These are phyloP conservation scores for Lasiosphaeria ovina DNA, from an alignment of 495 filamentous ascomycete species.

Conservation along the genomic window DNA sequence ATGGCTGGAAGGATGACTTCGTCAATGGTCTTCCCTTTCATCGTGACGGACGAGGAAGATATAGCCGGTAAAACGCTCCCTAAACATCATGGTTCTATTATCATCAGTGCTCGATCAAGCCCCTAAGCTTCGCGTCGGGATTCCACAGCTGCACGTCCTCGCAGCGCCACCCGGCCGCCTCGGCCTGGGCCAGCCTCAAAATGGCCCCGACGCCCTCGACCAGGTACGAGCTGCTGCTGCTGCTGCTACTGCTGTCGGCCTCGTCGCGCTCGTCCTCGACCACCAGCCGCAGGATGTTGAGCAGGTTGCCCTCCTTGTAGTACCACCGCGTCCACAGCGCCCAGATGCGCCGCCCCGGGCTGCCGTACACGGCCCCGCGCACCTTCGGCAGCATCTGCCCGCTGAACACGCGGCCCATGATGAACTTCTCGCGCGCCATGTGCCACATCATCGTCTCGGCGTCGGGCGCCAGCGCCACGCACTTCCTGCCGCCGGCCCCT, in stretches of 20 bases:
- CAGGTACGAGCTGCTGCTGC: slow-evolving; percentile 32
- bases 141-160: slow-evolving; percentile 54
- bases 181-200: slow-evolving; percentile 35
- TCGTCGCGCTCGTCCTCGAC: slow-evolving; percentile 52
- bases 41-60: too few species aligned
- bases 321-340: slow-evolving; percentile 80
- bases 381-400: slow-evolving; percentile 49
- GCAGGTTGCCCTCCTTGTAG: slow-evolving; percentile 58
- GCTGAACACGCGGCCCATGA: slow-evolving; percentile 51
- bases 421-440: slow-evolving; percentile 81
- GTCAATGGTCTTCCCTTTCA: too few species aligned
- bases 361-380: slow-evolving; percentile 64
- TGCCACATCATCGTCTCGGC: slow-evolving; percentile 78
- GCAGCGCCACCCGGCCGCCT: slow-evolving; percentile 44
- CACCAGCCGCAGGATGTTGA: slow-evolving; percentile 78
- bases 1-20: too few species aligned
- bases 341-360: slow-evolving; percentile 59
- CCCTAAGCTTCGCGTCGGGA: slow-evolving; percentile 34
- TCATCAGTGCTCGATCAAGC: slow-evolving; percentile 39
- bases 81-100: too few species aligned
- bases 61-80: too few species aligned
- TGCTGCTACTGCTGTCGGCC: not conserved
- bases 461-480: slow-evolving; percentile 72
- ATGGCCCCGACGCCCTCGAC: slow-evolving; percentile 59
- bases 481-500: slow-evolving; percentile 32